phyloP scores from a whole-genome alignment of 768 basidiomycete species.

The Dioszegia crocea region DNA sequence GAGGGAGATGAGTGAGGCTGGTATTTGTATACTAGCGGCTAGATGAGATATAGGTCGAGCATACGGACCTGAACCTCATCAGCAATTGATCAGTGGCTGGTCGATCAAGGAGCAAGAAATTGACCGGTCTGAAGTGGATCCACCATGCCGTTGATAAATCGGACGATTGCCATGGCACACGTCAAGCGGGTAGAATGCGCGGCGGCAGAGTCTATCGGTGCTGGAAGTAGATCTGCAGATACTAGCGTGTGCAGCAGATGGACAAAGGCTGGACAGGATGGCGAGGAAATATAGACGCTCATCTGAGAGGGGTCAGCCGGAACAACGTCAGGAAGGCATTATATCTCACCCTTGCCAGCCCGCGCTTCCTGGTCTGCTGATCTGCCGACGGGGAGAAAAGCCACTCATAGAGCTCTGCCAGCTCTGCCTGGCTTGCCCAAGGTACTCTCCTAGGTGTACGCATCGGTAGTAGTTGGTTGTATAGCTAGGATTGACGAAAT shows the following conservation, averaged over 20 bases:
- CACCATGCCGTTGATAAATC: constrained; percentile 90
- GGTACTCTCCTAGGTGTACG: constrained; percentile 36
- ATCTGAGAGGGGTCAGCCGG: constrained; percentile 23
- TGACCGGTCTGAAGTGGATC: constrained; percentile 78
- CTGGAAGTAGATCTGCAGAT: constrained; percentile 32
- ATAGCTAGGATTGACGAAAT: not conserved
- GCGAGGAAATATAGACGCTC: constrained; percentile 42
- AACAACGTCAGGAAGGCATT: not conserved
- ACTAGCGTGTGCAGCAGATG: constrained; percentile 43
- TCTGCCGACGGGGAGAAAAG: constrained; percentile 39
- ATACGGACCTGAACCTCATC: constrained; percentile 61
- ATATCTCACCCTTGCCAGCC: constrained; percentile 41
- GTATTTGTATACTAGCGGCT: constrained; percentile 77
- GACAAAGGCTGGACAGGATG: constrained; percentile 45
- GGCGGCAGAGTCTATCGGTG: constrained; percentile 12
- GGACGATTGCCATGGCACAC: constrained; percentile 74
- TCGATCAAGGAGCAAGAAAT: not conserved
- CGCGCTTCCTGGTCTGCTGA: constrained; percentile 14
- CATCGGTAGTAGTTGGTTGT: constrained; percentile 14
- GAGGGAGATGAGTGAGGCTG: constrained; percentile 82
- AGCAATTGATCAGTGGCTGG: not conserved
- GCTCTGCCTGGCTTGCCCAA: constrained; percentile 37
- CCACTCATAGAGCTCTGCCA: constrained; percentile 43
- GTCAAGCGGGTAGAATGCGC: constrained; percentile 60
- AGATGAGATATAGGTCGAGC: constrained; percentile 87